Conservation (phyloP, 306 rosid species). For the apple (Malus domestica) region ASM211411v1 NC_041794.1:26219501-26220000, state of each 20-base stretch:
- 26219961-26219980: constrained; percentile 8
- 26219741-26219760: constrained; percentile 24
- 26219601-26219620: constrained; percentile 4
- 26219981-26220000: constrained; percentile 2
- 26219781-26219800: constrained; percentile 27
- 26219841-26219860: constrained; percentile 12
- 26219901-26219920: background rate
- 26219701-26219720: background rate
- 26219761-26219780: constrained; percentile 19
- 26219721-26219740: constrained; percentile 24
- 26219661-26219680: constrained; percentile 9
- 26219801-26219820: constrained; percentile 10
- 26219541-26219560: background rate
- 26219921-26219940: background rate
- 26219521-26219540: background rate
- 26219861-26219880: constrained; percentile 11
- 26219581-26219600: constrained; percentile 17
- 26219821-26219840: constrained; percentile 9
- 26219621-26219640: background rate
- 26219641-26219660: background rate
- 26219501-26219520: background rate
- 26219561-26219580: background rate
- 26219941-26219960: constrained; percentile 18
- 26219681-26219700: background rate
- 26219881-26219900: constrained; percentile 3